phyloP scores from a whole-genome alignment of 1,284 basidiomycete genomes.

The Singerocomus rubriflavus region DNA sequence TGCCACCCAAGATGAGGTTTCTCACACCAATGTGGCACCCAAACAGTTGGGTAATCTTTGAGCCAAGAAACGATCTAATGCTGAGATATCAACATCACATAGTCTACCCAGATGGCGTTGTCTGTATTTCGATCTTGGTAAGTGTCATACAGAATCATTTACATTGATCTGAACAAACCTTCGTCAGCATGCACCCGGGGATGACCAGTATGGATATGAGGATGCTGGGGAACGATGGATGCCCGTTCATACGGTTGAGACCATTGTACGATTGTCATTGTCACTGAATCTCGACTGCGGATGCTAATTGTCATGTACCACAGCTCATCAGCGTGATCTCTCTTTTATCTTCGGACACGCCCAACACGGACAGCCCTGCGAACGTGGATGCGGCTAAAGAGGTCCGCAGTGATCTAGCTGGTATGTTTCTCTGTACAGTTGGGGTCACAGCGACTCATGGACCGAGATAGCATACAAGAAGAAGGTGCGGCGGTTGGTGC shows the following conservation, averaged over 20 bases:
- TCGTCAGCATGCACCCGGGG: constrained; percentile 86
- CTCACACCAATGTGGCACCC: constrained; percentile 99
- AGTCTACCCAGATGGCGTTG: constrained; percentile 89
- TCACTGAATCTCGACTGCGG: not conserved
- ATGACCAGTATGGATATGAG: constrained; percentile 98
- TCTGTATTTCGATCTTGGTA: constrained; percentile 96
- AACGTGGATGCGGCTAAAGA: constrained; percentile 97
- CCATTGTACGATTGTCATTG: constrained; percentile 74
- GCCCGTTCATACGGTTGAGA: constrained; percentile 96
- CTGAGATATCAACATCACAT: constrained; percentile 9
- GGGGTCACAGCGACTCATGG: constrained; percentile 3
- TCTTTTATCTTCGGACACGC: constrained; percentile 87
- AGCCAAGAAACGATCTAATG: constrained; percentile 1
- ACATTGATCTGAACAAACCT: constrained; percentile 4
- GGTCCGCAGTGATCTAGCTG: constrained; percentile 69
- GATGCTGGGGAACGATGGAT: constrained; percentile 97
- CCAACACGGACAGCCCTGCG: constrained; percentile 93
- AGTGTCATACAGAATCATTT: constrained; percentile 28
- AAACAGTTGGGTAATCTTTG: constrained; percentile 65
- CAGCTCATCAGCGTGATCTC: constrained; percentile 97
- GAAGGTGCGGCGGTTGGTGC: constrained; percentile 85
- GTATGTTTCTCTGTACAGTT: constrained; percentile 38
- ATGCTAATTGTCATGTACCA: constrained; percentile 7
- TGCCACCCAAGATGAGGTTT: constrained; percentile 96
- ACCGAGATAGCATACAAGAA: constrained; percentile 73